Base-by-base conservation (phyloP, 306 rosid species). In the Quercus robur region DNA sequence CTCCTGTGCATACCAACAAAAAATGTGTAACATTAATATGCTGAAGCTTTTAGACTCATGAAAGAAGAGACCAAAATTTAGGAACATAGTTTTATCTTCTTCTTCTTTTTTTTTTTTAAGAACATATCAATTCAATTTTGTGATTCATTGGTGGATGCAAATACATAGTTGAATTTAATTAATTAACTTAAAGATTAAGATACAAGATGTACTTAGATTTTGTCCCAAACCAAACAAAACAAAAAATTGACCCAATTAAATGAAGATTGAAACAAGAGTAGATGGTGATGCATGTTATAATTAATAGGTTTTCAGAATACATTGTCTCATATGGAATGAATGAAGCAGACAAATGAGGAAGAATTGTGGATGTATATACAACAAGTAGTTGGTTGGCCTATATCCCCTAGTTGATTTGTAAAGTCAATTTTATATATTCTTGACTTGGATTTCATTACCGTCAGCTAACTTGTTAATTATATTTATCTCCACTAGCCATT, bases 1-100 rank as follows among this genome's bases (percentile, higher is more conserved):
- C 80, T 92, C 97, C 98, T 94, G 91, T 38, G 66, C 6, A n/a
- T 15, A 74, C 19, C 15, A 64, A 31, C 31, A 21, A 58, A 58
- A 2, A 58, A n/a, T 30, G 54, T 12, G 4, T 41, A 3, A 49
- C 54, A 49, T 49, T 49, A 49, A 13, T 49, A 49, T 49, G 54
- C 12, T 41, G 46, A 41, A 2, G 46, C 17, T 11, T 49, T 49
- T 49, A 49, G 54, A 49, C 46, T 41, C 11, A 41, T 38, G 4
- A 46, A 46, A 46, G 13, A 46, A 46, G 15, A 46, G 52, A 3
- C 14, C 17, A 49, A 49, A 49, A 49, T 49, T 49, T 49, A 49
- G 54, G 17, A 41, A 41, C 11, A 8, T 41, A 41, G 46, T 41
- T 41, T 41, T 9, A 41, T 41, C 10, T 41, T 41, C 41, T 33